These are phyloP conservation scores for Physaria fendleri DNA, from an alignment of 345 rosid species.

Conservation along the genomic window DNA sequence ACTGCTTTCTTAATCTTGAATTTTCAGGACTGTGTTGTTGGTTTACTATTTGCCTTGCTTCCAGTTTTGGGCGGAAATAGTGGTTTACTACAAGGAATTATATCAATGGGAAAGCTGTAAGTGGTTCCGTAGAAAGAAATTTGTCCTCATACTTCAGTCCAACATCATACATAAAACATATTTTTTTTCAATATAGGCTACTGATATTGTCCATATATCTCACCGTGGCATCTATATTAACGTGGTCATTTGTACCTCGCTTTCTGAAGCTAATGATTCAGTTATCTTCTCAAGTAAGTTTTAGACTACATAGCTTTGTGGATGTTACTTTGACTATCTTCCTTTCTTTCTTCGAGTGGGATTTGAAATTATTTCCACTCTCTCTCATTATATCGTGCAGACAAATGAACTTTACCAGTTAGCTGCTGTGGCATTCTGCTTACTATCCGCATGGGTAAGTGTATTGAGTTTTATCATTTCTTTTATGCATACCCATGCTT, in stretches of 20 bases:
- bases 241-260: conserved; percentile 97
- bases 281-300: conserved; percentile 93
- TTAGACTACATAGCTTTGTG: background rate
- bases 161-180: background rate
- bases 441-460: conserved; percentile 98
- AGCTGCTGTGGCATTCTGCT: conserved; percentile 97
- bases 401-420: conserved; percentile 99
- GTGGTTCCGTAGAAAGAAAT: conserved; percentile 24
- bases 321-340: conserved; percentile 4
- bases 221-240: conserved; percentile 60
- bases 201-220: conserved; percentile 75
- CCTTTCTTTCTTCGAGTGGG: background rate
- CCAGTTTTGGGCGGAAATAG: conserved; percentile 97
- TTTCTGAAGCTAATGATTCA: conserved; percentile 94
- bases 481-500: background rate
- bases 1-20: conserved; percentile 13
- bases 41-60: conserved; percentile 87
- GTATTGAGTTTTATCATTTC: conserved; percentile 8
- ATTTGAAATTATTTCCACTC: background rate
- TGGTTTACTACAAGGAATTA: conserved; percentile 74
- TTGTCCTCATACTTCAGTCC: background rate
- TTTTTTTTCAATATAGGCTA: conserved; percentile 44
- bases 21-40: conserved; percentile 93
- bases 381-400: conserved; percentile 40
- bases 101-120: conserved; percentile 93